Percentiles rank a stretch among this genome's conserved stretches.
Evolutionary conservation across 1,284 basidiomycete genomes (phyloP).

Genomic region (Microbotryum lychnidis-dioicae): DNA sequence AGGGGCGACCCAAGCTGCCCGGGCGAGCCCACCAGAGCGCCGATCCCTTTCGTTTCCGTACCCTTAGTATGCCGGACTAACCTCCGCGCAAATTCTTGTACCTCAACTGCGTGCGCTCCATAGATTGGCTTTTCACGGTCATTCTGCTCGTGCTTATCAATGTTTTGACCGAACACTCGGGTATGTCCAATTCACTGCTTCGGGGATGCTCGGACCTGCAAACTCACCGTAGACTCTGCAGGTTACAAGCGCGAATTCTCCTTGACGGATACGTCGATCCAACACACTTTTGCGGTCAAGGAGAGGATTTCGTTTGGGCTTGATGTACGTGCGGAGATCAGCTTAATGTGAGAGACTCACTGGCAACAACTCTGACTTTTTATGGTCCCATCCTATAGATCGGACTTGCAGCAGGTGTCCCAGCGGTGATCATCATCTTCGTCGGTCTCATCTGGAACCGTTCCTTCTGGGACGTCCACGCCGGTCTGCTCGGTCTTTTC

Average conservation of each 20-base stretch:
- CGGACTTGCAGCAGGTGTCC: constrained; percentile 57
- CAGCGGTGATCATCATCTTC: constrained; percentile 57
- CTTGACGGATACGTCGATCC: constrained; percentile 61
- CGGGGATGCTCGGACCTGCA: no score
- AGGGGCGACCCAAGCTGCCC: no score
- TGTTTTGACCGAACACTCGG: constrained; percentile 7
- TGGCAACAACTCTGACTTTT: constrained; percentile 1
- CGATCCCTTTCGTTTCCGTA: no score
- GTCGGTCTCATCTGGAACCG: constrained; percentile 63
- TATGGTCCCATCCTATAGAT: constrained; percentile 48
- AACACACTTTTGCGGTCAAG: constrained; percentile 62
- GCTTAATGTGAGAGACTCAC: constrained; percentile 23
- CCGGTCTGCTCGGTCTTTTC: constrained; percentile 56
- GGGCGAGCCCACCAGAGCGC: no score
- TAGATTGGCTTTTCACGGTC: constrained; percentile 16
- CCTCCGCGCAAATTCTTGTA: background rate
- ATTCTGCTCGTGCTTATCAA: constrained; percentile 24
- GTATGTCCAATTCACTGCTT: background rate
- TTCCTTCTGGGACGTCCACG: constrained; percentile 83
- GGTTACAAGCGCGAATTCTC: constrained; percentile 82
- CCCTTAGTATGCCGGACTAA: no score
- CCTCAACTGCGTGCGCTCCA: background rate
- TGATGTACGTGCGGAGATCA: constrained; percentile 17
- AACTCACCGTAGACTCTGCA: constrained; percentile 15
- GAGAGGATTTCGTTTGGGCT: constrained; percentile 71